These are phyloP conservation scores for Haplosporangium sp. DNA, from an alignment of 371 early-diverging fungal genomes.

Conservation along the genomic window DNA sequence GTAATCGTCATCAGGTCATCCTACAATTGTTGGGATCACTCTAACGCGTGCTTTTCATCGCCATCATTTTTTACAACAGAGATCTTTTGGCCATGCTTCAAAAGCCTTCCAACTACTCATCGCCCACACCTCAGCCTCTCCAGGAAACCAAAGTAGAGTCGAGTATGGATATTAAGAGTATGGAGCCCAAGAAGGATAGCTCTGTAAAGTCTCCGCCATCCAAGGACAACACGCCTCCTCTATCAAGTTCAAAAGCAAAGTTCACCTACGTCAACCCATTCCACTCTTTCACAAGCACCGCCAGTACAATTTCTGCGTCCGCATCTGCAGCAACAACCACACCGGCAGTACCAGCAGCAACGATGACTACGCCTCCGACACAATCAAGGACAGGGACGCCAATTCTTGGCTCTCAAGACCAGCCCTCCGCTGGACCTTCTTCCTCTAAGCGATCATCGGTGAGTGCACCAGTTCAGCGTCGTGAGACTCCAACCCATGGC, in stretches of 20 bases:
- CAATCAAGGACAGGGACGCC: constrained; percentile 37
- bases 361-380: constrained; percentile 13
- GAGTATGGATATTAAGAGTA: constrained; percentile 5
- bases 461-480: constrained; percentile 31
- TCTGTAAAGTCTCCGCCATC: constrained; percentile 20
- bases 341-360: constrained; percentile 5
- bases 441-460: constrained; percentile 39
- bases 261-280: constrained; percentile 56
- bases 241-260: constrained; percentile 29
- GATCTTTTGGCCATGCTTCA: constrained; percentile 45
- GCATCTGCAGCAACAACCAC: background rate
- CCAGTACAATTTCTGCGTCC: constrained; percentile 10
- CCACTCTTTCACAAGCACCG: constrained; percentile 42
- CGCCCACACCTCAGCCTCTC: constrained; percentile 19
- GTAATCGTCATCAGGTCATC: background rate
- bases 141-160: constrained; percentile 9
- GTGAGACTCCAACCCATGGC: constrained; percentile 33
- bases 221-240: constrained; percentile 31
- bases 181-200: constrained; percentile 8
- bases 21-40: background rate
- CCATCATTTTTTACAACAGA: constrained; percentile 3
- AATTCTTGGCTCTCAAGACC: constrained; percentile 19
- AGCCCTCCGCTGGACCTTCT: constrained; percentile 10
- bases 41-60: background rate
- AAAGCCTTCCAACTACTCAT: constrained; percentile 35